Evolutionary conservation across 306 rosid genomes (phyloP).

Genomic region (Sesbania bispinosa): DNA sequence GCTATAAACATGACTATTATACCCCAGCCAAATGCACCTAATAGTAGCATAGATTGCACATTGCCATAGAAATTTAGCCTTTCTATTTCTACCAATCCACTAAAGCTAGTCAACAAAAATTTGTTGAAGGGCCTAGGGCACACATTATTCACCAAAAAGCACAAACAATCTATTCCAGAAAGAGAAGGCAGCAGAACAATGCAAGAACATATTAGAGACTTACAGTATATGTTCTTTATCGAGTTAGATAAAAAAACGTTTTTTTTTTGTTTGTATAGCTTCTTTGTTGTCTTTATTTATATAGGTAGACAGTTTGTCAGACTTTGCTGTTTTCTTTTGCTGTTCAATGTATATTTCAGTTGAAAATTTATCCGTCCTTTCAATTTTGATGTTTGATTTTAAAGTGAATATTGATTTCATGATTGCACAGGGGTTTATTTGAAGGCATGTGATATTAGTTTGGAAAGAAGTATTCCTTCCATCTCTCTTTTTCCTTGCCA

Average conservation of each 20-base stretch:
- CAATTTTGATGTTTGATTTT: slow-evolving; percentile 21
- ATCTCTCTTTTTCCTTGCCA: slow-evolving; percentile 71
- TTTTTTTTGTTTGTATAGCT: slow-evolving; percentile 5
- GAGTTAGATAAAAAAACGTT: not conserved
- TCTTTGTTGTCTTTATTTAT: slow-evolving; percentile 15
- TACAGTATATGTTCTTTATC: not conserved
- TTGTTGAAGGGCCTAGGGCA: not conserved
- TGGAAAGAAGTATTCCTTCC: slow-evolving; percentile 51
- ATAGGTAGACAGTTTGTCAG: not conserved
- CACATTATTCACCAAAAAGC: too few species aligned
- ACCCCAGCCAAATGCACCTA: too few species aligned
- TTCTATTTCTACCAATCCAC: not conserved
- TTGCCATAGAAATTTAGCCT: not conserved
- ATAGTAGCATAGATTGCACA: too few species aligned
- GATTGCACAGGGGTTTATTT: slow-evolving; percentile 77
- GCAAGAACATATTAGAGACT: too few species aligned
- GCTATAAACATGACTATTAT: too few species aligned
- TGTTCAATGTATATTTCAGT: not conserved
- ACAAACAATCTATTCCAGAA: too few species aligned
- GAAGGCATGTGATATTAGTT: slow-evolving; percentile 46
- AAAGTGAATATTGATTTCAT: slow-evolving; percentile 26
- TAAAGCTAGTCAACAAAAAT: not conserved
- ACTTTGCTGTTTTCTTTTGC: not conserved
- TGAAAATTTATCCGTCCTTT: slow-evolving; percentile 18
- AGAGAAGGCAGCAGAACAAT: too few species aligned